phyloP scores from a whole-genome alignment of 805 yeast genomes.

The Yueomyces sinensis region DNA sequence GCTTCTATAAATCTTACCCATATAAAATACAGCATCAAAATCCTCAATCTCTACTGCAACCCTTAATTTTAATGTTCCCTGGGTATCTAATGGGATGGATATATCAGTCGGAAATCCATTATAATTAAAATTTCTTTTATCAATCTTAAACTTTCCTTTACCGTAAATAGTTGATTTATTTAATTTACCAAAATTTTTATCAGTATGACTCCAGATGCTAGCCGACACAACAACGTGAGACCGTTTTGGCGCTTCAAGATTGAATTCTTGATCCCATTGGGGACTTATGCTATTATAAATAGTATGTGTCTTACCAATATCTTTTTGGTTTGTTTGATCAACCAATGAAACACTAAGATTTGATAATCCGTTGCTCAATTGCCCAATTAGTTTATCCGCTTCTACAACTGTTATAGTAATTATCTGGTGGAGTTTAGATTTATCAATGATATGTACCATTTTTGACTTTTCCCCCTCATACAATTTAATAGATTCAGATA shows the following conservation, averaged over 20 bases:
- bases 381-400: constrained; percentile 47
- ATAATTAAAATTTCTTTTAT: constrained; percentile 48
- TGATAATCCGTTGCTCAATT: constrained; percentile 32
- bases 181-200: constrained; percentile 19
- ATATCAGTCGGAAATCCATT: constrained; percentile 57
- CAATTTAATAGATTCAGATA: constrained; percentile 30
- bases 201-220: constrained; percentile 58
- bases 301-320: constrained; percentile 58
- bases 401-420: constrained; percentile 50
- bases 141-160: constrained; percentile 42
- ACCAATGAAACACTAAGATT: constrained; percentile 51
- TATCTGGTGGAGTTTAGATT: constrained; percentile 30
- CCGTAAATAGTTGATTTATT: constrained; percentile 56
- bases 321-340: constrained; percentile 39
- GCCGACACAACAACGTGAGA: constrained; percentile 37
- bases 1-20: constrained; percentile 63
- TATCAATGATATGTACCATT: constrained; percentile 6
- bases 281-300: constrained; percentile 53
- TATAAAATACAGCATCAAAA: constrained; percentile 65
- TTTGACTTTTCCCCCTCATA: constrained; percentile 22
- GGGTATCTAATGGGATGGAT: constrained; percentile 46
- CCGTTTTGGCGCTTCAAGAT: constrained; percentile 30
- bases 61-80: constrained; percentile 54
- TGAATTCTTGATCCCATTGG: constrained; percentile 81
- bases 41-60: constrained; percentile 70